phyloP scores from a whole-genome alignment of 2,329 filamentous ascomycete genomes.

The Cercospora sp. region DNA sequence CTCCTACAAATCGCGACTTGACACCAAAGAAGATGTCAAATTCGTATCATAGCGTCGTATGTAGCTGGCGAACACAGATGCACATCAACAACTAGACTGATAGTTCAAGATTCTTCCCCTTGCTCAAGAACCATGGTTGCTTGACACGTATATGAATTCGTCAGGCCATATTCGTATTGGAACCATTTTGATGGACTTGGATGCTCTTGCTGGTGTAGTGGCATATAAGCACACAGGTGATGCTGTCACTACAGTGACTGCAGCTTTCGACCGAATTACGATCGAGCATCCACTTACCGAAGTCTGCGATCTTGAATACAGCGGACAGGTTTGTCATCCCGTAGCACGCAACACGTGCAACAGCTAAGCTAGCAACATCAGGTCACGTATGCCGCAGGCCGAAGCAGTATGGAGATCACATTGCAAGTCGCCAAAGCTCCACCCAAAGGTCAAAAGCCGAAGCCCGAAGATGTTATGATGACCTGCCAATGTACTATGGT shows the following conservation, averaged over 20 bases:
- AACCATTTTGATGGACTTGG: constrained; percentile 76
- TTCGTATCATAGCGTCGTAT: constrained; percentile 67
- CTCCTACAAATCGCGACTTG: constrained; percentile 56
- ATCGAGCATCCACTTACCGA: constrained; percentile 72
- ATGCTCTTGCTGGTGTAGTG: constrained; percentile 73
- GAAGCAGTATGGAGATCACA: constrained; percentile 73
- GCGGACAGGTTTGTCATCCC: constrained; percentile 48
- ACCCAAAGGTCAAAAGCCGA: constrained; percentile 56
- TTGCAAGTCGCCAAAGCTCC: constrained; percentile 71
- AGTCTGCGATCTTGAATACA: constrained; percentile 76
- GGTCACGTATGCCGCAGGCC: constrained; percentile 70
- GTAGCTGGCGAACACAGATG: constrained; percentile 32
- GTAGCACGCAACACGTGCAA: background rate
- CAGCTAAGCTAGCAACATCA: background rate
- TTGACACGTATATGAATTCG: constrained; percentile 76
- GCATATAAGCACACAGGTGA: constrained; percentile 73
- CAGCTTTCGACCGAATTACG: constrained; percentile 63
- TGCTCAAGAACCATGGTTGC: constrained; percentile 72
- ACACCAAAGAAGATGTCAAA: constrained; percentile 69
- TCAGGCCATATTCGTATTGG: constrained; percentile 73
- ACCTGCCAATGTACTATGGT: constrained; percentile 80
- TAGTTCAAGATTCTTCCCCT: constrained; percentile 62
- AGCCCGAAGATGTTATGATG: constrained; percentile 64
- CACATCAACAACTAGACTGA: constrained; percentile 31
- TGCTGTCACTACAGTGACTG: constrained; percentile 63